A percentile compares a stretch with the other conserved stretches of the same genome.
Conservation (phyloP, 2,329 filamentous ascomycete species). For the Aspergillus uvarum region DNA sequence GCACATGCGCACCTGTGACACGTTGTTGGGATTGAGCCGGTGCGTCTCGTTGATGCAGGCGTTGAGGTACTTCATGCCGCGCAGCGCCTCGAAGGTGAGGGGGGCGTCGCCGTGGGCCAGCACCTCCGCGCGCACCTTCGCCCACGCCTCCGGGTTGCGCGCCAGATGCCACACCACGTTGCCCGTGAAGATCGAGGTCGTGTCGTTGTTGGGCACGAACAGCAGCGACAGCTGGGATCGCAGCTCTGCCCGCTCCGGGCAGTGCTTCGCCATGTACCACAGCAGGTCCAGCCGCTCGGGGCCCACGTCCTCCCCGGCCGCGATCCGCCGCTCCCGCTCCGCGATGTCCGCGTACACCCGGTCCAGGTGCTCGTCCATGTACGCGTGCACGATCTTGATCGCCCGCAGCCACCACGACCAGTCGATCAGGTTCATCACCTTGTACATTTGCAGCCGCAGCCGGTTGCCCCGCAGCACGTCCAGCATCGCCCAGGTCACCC, state of each 20-base stretch:
- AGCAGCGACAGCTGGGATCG: constrained; percentile 11
- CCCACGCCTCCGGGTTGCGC: constrained; percentile 12
- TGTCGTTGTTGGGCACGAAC: constrained; percentile 17
- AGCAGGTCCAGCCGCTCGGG: constrained; percentile 12
- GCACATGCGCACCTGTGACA: constrained; percentile 12
- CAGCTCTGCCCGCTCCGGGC: constrained; percentile 2
- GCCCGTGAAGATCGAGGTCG: constrained; percentile 18
- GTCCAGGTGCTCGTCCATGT: not conserved
- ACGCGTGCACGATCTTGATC: not conserved
- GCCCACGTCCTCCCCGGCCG: not conserved
- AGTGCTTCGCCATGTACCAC: constrained; percentile 9
- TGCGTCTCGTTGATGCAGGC: constrained; percentile 12
- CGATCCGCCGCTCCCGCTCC: not conserved
- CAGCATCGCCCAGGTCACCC: too few species aligned
- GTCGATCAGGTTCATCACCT: not conserved
- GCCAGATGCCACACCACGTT: constrained; percentile 13
- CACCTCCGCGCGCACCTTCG: too few species aligned
- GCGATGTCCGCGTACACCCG: too few species aligned
- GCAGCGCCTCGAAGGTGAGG: not conserved
- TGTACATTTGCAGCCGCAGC: constrained; percentile 2
- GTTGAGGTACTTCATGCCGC: constrained; percentile 11
- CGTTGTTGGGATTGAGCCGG: constrained; percentile 13
- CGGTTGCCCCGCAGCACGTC: too few species aligned
- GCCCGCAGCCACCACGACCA: constrained; percentile 1
- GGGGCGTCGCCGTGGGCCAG: not conserved